Base-by-base conservation (phyloP, 139 green algal species). In the Tetradesmus obliquus region DNA sequence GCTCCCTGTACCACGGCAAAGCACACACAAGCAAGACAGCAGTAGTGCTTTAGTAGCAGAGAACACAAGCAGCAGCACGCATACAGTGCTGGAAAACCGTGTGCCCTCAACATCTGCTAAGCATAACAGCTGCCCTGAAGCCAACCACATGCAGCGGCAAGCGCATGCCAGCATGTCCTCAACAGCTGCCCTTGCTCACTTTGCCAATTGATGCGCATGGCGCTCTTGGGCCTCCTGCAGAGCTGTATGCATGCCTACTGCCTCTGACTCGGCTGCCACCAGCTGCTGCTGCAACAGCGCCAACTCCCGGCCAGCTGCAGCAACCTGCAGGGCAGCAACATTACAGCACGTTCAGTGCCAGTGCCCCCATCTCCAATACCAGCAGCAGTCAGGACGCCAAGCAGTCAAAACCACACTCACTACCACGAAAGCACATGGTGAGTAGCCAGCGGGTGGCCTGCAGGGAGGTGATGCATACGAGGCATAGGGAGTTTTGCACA, bases 141-240 rank as follows among this genome's bases (percentile, higher is more conserved):
- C 60, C 60, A 71, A 45, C 32, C 32, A 45, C 32, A 45, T 45
- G 32, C 32, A 45, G 32, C 72, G n/a, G n/a, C 19, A 81, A 20
- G 2, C 72, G 4, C 19, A 81, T 81, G 32, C 72, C 4, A 53
- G 72, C 72, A 53, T 17, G 6, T 8, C 2, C 72, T 2, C 20
- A 8, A 81, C 72, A 81, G 72, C 72, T 45, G 72, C 2, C 10
- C 55, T 20, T 88, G 24, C 91, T 89, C 80, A 96, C 95, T 87
- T 96, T 53, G 81, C 84, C n/a, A 97, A 86, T 86, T 95, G 92
- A 53, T 96, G 88, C 2, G 85, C 62, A 79, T 97, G 95, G 0
- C 94, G 92, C 0, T 83, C 88, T 20, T 93, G 87, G 3, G 91
- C 86, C 32, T 91, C 86, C 9, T 79, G 82, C 12, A 96, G 82